These are phyloP conservation scores for Mariannaea elegans DNA, from an alignment of 2,329 filamentous ascomycete species.

Conservation along the genomic window DNA sequence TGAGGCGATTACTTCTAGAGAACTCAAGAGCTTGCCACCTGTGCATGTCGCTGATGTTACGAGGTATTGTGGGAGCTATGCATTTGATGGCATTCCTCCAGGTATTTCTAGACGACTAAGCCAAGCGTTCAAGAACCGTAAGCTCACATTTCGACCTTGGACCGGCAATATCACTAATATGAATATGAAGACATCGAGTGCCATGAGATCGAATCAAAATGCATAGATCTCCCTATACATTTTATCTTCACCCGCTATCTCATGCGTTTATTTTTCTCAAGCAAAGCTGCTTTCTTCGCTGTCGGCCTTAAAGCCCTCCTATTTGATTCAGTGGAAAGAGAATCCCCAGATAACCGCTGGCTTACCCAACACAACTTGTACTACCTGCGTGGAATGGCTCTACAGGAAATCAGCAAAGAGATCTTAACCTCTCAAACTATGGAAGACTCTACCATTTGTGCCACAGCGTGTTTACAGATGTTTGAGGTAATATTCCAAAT, in stretches of 20 bases:
- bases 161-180: not conserved
- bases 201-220: conserved; percentile 1
- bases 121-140: conserved; percentile 7
- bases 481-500: conserved; percentile 6
- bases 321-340: conserved; percentile 1
- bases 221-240: conserved; percentile 9
- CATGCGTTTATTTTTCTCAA: conserved; percentile 9
- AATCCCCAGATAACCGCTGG: not conserved
- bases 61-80: conserved; percentile 5
- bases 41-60: not conserved
- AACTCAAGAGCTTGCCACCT: not conserved
- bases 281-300: conserved; percentile 10
- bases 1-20: not conserved
- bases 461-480: conserved; percentile 8
- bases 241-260: conserved; percentile 12
- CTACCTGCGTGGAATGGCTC: conserved; percentile 1
- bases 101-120: conserved; percentile 4
- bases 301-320: conserved; percentile 8
- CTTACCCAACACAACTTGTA: conserved; percentile 11
- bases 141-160: not conserved
- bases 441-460: conserved; percentile 8
- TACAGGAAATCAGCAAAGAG: conserved; percentile 10
- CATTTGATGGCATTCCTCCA: conserved; percentile 8
- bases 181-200: not conserved
- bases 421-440: not conserved